Evolutionary conservation across 257 asterid species (phyloP).

Genomic region (Solanum corneliomulleri): DNA sequence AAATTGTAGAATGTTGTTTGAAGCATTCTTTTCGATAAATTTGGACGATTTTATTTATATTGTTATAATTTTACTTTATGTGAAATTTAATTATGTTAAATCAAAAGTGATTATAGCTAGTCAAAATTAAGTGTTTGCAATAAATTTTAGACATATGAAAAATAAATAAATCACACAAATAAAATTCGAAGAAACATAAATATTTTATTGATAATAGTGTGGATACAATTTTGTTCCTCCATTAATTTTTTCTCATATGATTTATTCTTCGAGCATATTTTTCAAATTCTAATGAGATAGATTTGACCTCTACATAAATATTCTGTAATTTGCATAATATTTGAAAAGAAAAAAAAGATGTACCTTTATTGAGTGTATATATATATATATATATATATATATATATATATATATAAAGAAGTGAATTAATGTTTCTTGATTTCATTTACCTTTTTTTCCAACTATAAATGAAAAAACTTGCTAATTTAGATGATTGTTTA

Average conservation of each 20-base stretch:
- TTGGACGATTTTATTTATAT: neutral
- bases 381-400: too few species aligned
- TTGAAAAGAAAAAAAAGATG: too few species aligned
- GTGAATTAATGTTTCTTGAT: neutral
- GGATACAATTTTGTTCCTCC: neutral
- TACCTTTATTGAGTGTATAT: too few species aligned
- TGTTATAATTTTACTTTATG: neutral
- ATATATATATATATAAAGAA: too few species aligned
- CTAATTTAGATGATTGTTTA: neutral
- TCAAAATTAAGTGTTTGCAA: neutral
- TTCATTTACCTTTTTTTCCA: neutral
- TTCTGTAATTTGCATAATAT: too few species aligned
- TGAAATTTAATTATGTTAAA: neutral
- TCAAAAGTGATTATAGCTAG: neutral
- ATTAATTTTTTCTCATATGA: too few species aligned
- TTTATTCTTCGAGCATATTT: too few species aligned
- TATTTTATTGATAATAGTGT: neutral
- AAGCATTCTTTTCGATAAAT: neutral
- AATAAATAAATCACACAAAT: neutral
- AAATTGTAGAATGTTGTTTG: neutral
- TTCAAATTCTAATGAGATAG: too few species aligned
- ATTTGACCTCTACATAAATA: neutral
- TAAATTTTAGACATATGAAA: too few species aligned
- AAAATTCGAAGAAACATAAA: too few species aligned
- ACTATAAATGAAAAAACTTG: neutral